Percentiles rank a stretch among this genome's conserved stretches.
These are phyloP conservation scores for Erigeron philadelphicus DNA, from an alignment of 140 eudicot genomes.

Conservation along the genomic window DNA sequence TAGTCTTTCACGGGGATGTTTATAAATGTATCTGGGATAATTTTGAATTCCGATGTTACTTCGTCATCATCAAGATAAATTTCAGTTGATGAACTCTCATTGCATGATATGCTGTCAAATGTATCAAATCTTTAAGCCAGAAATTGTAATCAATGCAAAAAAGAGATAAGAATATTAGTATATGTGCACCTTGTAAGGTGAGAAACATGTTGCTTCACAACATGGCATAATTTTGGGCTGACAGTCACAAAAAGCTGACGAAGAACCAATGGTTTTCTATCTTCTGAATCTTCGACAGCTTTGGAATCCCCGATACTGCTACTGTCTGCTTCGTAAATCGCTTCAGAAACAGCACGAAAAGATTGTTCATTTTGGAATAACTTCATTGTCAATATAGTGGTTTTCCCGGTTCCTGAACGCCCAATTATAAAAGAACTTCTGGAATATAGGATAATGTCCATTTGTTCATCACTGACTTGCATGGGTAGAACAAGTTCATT, in stretches of 20 bases:
- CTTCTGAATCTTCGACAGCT: background rate
- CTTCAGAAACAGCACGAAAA: background rate
- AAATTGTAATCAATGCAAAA: background rate
- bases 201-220: background rate
- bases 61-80: slow-evolving; percentile 36
- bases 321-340: too few relatives aligned
- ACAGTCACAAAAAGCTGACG: background rate
- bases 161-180: background rate
- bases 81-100: slow-evolving; percentile 24
- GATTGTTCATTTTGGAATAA: background rate
- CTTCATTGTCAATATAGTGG: background rate
- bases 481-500: background rate
- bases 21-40: slow-evolving; percentile 48
- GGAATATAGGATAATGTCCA: background rate
- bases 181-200: background rate
- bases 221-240: background rate
- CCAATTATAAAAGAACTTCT: background rate
- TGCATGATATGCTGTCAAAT: slow-evolving; percentile 33
- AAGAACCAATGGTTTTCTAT: background rate
- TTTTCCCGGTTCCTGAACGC: background rate
- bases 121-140: background rate
- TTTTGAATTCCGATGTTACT: slow-evolving; percentile 28
- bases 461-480: background rate
- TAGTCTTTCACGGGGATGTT: slow-evolving; percentile 34
- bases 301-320: too few relatives aligned